Base-by-base conservation (phyloP, 163 green algal genomes). In the Scenedesmus sp. region DNA sequence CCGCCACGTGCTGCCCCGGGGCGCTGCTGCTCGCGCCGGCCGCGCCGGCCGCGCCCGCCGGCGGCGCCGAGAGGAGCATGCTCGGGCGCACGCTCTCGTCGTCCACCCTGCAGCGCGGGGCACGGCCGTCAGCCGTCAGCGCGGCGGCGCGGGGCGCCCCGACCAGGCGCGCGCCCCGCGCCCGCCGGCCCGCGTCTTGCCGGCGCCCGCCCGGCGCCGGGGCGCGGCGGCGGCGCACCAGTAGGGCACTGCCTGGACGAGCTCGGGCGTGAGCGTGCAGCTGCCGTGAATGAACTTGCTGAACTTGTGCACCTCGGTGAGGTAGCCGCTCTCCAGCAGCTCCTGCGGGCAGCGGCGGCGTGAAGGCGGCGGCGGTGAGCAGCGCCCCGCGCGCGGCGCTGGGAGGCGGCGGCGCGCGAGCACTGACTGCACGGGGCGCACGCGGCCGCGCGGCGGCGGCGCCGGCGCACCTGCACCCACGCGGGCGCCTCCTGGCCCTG, bases 31-130 rank as follows among this genome's bases (percentile, higher is more conserved):
- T 39, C 10, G 39, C 7, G 53, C 57, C 18, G 36, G 24, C 53
- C 51, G 70, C 53, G 5, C 20, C 28, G 7, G 50, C 31, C 20
- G 26, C 50, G 17, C 45, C 26, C 42, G 54, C 47, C 13, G 83
- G 53, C 17, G 89, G 85, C 10, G 94, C 93, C 0, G 84, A 94
- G 14, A 88, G 83, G n/a, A 96, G 77, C 84, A 97, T 97, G 70
- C 81, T 92, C 15, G 89, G 72, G 10, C 93, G 84, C 57, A 98
- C 84, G 13, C 70, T 92, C 85, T 97, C 90, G 65, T 98, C 93
- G 81, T 98, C 95, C 11, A 98, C 90, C 95, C 95, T 98, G 86
- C 98, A 98, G 1, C 94, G 95, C 44, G 97, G n/a, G n/a, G n/a
- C n/a, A n/a, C n/a, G n/a, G n/a, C n/a, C n/a, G n/a, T n/a, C n/a